phyloP scores from a whole-genome alignment of 257 asterid genomes.

The Solanum corneliomulleri region DNA sequence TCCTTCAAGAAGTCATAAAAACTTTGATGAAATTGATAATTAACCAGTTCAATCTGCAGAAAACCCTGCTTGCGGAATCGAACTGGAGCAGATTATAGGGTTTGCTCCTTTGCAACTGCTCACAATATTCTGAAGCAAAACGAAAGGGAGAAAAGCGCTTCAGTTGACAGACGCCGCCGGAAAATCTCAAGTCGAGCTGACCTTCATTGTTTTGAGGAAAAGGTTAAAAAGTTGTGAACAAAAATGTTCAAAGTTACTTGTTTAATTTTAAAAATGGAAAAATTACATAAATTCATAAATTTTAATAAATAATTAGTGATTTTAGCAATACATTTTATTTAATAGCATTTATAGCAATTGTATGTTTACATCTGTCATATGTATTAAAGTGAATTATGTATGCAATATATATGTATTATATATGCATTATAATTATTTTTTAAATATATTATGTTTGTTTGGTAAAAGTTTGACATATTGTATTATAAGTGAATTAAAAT shows the following conservation, averaged over 20 bases:
- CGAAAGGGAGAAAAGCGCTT: background rate
- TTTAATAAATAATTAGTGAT: too few relatives aligned
- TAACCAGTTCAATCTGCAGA: background rate
- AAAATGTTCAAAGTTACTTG: background rate
- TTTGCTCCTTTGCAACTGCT: background rate
- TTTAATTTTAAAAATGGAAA: too few relatives aligned
- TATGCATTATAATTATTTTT: too few relatives aligned
- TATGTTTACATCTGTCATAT: too few relatives aligned
- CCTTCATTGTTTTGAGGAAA: background rate
- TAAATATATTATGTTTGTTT: too few relatives aligned
- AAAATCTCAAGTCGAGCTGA: constrained; percentile 36
- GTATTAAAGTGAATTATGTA: too few relatives aligned
- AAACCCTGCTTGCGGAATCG: background rate
- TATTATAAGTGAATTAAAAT: too few relatives aligned
- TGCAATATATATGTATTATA: too few relatives aligned
- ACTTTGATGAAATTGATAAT: background rate
- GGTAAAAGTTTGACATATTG: too few relatives aligned
- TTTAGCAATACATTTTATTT: too few relatives aligned
- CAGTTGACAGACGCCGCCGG: constrained; percentile 12
- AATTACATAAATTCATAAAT: too few relatives aligned
- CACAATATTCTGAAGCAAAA: background rate
- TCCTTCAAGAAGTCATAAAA: background rate
- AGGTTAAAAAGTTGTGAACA: background rate
- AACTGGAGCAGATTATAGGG: background rate
- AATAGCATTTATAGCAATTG: too few relatives aligned